Percentiles rank a stretch among this genome's conserved stretches.
These are phyloP conservation scores for Asclepias syriaca DNA, from an alignment of 257 asterid species.

Conservation along the genomic window DNA sequence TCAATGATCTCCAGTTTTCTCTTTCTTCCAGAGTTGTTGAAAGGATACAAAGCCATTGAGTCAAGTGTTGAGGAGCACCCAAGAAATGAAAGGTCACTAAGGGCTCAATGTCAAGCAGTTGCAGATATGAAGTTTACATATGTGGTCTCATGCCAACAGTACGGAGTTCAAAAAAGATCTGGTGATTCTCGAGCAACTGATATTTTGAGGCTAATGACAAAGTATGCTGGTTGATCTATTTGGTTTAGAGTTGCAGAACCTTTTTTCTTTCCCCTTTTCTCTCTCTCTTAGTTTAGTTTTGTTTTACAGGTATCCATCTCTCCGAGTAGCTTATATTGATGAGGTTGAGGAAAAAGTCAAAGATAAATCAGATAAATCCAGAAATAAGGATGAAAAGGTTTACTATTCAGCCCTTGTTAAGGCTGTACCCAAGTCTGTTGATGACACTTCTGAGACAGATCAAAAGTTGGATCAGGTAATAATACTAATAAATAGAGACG, in stretches of 20 bases:
- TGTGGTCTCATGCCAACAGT: slow-evolving; percentile 91
- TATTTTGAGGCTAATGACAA: slow-evolving; percentile 86
- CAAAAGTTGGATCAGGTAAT: slow-evolving; percentile 88
- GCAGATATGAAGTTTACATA: slow-evolving; percentile 93
- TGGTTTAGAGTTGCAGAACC: slow-evolving; percentile 12
- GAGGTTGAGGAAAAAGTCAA: slow-evolving; percentile 77
- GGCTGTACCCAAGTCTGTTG: slow-evolving; percentile 82
- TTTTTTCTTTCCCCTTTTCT: not conserved
- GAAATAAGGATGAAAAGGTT: slow-evolving; percentile 65
- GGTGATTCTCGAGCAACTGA: slow-evolving; percentile 75
- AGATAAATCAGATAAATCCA: slow-evolving; percentile 52
- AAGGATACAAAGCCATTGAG: slow-evolving; percentile 87
- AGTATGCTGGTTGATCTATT: slow-evolving; percentile 37
- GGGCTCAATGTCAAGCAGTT: slow-evolving; percentile 83
- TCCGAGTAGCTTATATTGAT: slow-evolving; percentile 93
- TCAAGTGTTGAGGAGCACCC: slow-evolving; percentile 56
- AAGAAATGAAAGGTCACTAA: slow-evolving; percentile 61
- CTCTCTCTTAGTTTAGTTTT: slow-evolving; percentile 21
- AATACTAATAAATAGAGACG: not conserved
- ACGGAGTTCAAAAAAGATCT: slow-evolving; percentile 86
- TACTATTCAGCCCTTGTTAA: slow-evolving; percentile 95
- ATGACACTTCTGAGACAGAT: slow-evolving; percentile 78
- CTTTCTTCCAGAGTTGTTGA: slow-evolving; percentile 66
- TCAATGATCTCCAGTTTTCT: slow-evolving; percentile 14
- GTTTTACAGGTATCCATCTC: slow-evolving; percentile 83